Base-by-base conservation (phyloP, 2,329 filamentous ascomycete species). In the Phialemonium atrogriseum region DNA sequence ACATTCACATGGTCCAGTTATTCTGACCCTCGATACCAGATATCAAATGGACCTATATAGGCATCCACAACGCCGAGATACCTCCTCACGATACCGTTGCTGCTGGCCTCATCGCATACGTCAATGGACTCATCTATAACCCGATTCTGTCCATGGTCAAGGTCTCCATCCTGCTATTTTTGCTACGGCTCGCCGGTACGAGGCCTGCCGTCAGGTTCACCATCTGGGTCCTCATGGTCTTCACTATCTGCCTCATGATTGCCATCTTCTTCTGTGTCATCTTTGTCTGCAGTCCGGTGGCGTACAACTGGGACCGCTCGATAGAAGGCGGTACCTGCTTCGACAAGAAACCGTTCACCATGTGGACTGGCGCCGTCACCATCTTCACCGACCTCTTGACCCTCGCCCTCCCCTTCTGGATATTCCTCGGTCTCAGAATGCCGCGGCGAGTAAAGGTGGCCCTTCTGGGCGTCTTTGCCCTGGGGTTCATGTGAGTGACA, bases 381-480 rank as follows among this genome's bases (percentile, higher is more conserved):
- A 62, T 66, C 19, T 23, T 62, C 7, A 62, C 58, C 8, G 62
- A 65, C 20, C 40, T 63, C 0, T 38, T 63, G 26, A 50, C 61
- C 5, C 45, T 63, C 12, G 52, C 42, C 3, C 39, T 60, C 12
- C 56, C 56, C 1, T 44, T 59, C 16, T 51, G 45, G 43, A 54
- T 58, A 34, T 56, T 56, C 10, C 44, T 52, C 29, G 43, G 40
- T 5, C 44, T 59, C 24, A 52, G 34, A 36, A 56, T 59, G 41
- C 47, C 50, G 5, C 33, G 22, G 14, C 46, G 34, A 12, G 40
- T 51, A 3, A 58, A 58, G 43, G 40, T 56, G 17, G 53, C 52
- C 18, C 36, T 59, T 2, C 49, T 58, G 24, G 37, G 48, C 14
- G 46, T 58, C 21, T 59, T 59, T 22, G 37, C 49, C 9, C 44